phyloP scores from a whole-genome alignment of 2,329 filamentous ascomycete genomes.

The Alternaria gansuensis region DNA sequence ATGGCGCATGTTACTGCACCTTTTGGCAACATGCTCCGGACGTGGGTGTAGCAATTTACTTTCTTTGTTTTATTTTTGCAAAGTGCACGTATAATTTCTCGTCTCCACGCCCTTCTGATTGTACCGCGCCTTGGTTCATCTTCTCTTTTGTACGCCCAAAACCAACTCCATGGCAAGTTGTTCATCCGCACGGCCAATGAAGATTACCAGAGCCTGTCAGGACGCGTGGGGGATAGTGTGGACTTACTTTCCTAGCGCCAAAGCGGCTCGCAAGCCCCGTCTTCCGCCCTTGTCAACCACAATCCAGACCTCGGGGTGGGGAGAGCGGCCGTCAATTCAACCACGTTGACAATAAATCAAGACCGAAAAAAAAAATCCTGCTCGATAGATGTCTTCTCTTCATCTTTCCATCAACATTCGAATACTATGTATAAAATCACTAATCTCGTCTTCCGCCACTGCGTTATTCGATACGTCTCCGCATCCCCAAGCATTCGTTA shows the following conservation, averaged over 20 bases:
- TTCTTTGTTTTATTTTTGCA: not conserved
- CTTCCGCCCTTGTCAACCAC: not conserved
- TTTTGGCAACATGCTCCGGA: constrained; percentile 8
- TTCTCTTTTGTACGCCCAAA: not conserved
- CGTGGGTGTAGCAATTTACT: not conserved
- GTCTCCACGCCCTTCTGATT: not conserved
- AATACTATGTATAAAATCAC: not conserved
- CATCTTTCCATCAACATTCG: not conserved
- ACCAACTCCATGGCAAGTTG: not conserved
- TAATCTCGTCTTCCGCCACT: constrained; percentile 26
- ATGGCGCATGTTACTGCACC: constrained; percentile 22
- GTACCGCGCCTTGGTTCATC: not conserved
- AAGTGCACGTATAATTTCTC: not conserved
- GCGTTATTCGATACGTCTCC: constrained; percentile 18
- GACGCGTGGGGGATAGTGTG: constrained; percentile 21
- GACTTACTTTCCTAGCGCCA: constrained; percentile 5
- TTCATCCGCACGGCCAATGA: constrained; percentile 15
- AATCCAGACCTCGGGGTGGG: not conserved
- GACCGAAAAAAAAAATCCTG: not conserved
- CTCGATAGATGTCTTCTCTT: not conserved
- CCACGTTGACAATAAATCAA: not conserved
- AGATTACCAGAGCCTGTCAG: not conserved
- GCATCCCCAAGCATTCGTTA: constrained; percentile 16
- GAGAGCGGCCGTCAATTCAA: not conserved
- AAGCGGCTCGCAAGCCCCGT: constrained; percentile 14